Evolutionary conservation across 805 yeast species (phyloP).

Genomic region (Cyberlindnera lachancei): DNA sequence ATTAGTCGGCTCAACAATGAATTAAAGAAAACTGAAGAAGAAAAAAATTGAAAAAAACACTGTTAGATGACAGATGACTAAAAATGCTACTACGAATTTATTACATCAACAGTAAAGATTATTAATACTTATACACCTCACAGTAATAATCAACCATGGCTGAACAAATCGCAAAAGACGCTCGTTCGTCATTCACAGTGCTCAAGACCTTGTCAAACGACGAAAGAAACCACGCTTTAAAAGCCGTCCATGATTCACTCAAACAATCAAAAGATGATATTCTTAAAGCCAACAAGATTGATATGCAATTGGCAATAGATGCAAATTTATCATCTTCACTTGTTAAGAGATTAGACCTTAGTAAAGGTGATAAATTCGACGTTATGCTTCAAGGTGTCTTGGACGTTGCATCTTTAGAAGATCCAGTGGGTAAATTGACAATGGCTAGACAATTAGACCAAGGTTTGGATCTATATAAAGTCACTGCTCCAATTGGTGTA

Average conservation of each 20-base stretch:
- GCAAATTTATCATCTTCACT: constrained; percentile 61
- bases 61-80: too few species aligned
- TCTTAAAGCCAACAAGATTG: constrained; percentile 65
- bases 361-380: constrained; percentile 79
- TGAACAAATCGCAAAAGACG: constrained; percentile 70
- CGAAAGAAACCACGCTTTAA: constrained; percentile 65
- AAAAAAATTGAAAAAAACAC: too few species aligned
- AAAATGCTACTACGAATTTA: too few species aligned
- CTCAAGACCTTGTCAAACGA: constrained; percentile 72
- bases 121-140: too few species aligned
- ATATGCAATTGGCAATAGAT: constrained; percentile 62
- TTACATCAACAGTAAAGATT: too few species aligned
- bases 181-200: constrained; percentile 76
- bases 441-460: constrained; percentile 83
- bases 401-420: constrained; percentile 84
- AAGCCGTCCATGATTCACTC: constrained; percentile 65
- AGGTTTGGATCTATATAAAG: constrained; percentile 72
- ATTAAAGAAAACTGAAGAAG: too few species aligned
- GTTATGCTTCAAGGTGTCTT: constrained; percentile 90
- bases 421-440: constrained; percentile 87
- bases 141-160: too few species aligned
- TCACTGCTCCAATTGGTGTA: constrained; percentile 94
- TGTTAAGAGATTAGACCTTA: constrained; percentile 76
- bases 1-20: too few species aligned
- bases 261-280: constrained; percentile 51